Evolutionary conservation across 352 stramenopile species (phyloP), one percentile per base, ranked within the genome.

Genomic region (Phytophthora agathidicida): DNA sequence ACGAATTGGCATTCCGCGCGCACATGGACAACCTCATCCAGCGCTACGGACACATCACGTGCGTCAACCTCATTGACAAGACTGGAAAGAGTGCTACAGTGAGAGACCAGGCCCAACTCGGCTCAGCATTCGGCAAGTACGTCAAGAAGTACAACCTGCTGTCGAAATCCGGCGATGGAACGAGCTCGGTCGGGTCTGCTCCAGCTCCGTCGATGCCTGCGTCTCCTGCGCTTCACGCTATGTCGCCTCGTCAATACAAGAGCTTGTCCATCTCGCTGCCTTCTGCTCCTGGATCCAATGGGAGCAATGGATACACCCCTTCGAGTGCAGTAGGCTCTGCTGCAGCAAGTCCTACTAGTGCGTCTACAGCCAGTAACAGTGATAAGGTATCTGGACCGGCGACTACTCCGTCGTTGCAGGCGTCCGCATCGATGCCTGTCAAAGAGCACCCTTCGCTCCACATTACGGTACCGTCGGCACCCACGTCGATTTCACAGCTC

Each of bases 41-140:
- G 47, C 70, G 80, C 13, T 91, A 91, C 53, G 81, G 88, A 19
- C 88, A 82, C 44, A 85, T 97, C 33, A 67, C 93, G 11, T 89
- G 96, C 38, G 88, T 98, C 35, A 98, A 98, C 66, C 76, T 99
- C 8, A 93, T 99, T 32, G 96, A 99, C 65, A 94, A 96, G 69
- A 89, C 77, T 27, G 89, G 86, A 19, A 88, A 86, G 58, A 81
- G 69, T 28, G 59, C 67, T 9, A 88, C 79, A 0, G 80, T 94
- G 61, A 85, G 83, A 22, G 91, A 98, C 63, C 94, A 99, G 73
- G 80, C 91, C 8, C 75, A 88, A 61, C 75, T 99, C 27, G 96
- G 95, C 36, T 80, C 89, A 39, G 77, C 87, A 9, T 97, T 98
- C 61, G 92, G 97, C 31, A 88, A 88, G 61, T 92, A 95, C 47